Evolutionary conservation across 1,139 yeast species (phyloP).

Genomic region (Kodamaea alishanica): DNA sequence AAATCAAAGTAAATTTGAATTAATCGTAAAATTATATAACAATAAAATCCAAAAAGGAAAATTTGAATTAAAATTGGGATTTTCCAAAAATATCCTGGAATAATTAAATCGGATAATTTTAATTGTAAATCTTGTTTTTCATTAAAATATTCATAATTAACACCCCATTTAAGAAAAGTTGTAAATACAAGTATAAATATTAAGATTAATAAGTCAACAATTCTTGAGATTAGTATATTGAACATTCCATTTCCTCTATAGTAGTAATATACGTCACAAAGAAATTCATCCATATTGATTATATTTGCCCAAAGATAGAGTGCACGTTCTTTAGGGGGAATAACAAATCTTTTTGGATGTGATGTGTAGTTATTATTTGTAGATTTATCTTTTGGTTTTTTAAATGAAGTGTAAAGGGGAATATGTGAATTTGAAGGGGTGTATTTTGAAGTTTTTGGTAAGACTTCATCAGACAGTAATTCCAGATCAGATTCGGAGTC

Average conservation of each 20-base stretch:
- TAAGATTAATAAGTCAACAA: constrained; percentile 67
- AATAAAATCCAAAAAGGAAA: constrained; percentile 58
- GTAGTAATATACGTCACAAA: constrained; percentile 78
- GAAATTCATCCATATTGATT: constrained; percentile 80
- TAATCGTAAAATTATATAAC: constrained; percentile 53
- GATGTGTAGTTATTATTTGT: no score
- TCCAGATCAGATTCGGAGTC: constrained; percentile 39
- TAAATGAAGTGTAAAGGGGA: constrained; percentile 1
- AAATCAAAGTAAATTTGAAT: constrained; percentile 57
- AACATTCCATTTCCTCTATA: constrained; percentile 81
- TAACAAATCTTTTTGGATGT: constrained; percentile 21
- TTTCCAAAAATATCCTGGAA: constrained; percentile 56
- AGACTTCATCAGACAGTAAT: constrained; percentile 16
- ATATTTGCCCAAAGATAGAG: constrained; percentile 96
- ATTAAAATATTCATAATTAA: constrained; percentile 52
- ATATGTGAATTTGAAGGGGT: not conserved
- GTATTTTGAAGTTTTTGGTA: not conserved
- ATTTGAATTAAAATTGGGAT: constrained; percentile 53
- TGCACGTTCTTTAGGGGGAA: constrained; percentile 72
- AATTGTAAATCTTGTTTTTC: constrained; percentile 14
- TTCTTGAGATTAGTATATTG: constrained; percentile 65
- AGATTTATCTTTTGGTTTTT: no score
- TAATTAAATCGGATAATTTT: constrained; percentile 47
- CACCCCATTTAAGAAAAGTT: constrained; percentile 78
- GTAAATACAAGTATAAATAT: constrained; percentile 76